Conservation (phyloP, 352 stramenopile species). For the Pythium sp. region DNA sequence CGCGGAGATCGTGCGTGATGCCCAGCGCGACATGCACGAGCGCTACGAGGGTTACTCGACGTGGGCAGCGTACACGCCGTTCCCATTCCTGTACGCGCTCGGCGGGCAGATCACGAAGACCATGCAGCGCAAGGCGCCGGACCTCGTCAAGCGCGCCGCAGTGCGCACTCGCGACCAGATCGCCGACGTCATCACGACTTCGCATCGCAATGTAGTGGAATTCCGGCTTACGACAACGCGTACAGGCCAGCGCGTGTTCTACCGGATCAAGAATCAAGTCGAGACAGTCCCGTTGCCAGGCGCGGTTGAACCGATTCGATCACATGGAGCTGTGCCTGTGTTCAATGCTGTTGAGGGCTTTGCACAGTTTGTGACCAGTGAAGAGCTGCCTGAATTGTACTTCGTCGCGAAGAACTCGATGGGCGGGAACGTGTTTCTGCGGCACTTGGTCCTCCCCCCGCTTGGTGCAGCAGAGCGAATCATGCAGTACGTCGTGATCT, state of each 20-base stretch:
- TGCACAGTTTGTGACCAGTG: slow-evolving; percentile 76
- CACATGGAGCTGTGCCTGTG: slow-evolving; percentile 56
- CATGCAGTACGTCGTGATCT: slow-evolving; percentile 72
- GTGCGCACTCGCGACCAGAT: slow-evolving; percentile 68
- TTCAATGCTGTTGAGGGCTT: slow-evolving; percentile 67
- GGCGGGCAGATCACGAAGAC: slow-evolving; percentile 61
- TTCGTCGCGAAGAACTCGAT: slow-evolving; percentile 85
- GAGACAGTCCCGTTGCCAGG: slow-evolving; percentile 46
- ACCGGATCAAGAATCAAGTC: slow-evolving; percentile 56
- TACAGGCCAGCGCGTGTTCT: slow-evolving; percentile 63
- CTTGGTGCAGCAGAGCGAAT: slow-evolving; percentile 64
- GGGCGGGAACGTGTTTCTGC: slow-evolving; percentile 57
- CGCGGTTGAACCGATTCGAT: slow-evolving; percentile 49
- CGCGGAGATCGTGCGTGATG: slow-evolving; percentile 80
- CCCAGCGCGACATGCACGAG: slow-evolving; percentile 75
- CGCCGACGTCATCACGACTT: slow-evolving; percentile 47
- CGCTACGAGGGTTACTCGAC: slow-evolving; percentile 46
- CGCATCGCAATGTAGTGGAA: slow-evolving; percentile 52
- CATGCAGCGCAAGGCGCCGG: slow-evolving; percentile 73
- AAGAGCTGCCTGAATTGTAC: slow-evolving; percentile 82
- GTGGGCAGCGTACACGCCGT: slow-evolving; percentile 67
- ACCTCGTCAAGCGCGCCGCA: slow-evolving; percentile 68
- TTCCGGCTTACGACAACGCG: slow-evolving; percentile 59
- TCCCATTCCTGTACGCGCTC: slow-evolving; percentile 74
- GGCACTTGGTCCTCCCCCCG: slow-evolving; percentile 64